A percentile compares a stretch with the other conserved stretches of the same genome.
Evolutionary conservation across 202 grass and related monocot genomes (phyloP).

Genomic region (Saccharum hybrid): DNA sequence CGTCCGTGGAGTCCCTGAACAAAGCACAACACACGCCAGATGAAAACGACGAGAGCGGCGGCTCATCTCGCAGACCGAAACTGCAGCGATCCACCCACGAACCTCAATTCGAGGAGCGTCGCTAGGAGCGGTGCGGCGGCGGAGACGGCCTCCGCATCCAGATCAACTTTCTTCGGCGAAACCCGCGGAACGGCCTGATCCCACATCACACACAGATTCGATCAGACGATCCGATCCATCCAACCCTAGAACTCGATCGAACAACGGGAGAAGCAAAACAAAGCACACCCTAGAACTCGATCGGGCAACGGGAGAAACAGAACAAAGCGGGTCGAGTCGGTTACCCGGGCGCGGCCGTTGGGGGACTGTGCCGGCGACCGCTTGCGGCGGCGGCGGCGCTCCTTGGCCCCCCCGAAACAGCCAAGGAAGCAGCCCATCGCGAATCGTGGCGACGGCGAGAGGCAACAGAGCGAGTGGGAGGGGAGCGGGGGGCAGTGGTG

Average conservation of each 20-base stretch:
- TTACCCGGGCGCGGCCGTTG: conserved; percentile 49
- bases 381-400: conserved; percentile 57
- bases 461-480: not conserved
- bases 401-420: conserved; percentile 78
- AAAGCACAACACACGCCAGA: conserved; percentile 9
- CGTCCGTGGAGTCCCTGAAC: conserved; percentile 66
- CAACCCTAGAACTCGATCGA: too few species aligned
- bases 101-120: conserved; percentile 60
- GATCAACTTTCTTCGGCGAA: conserved; percentile 47
- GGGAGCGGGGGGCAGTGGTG: not conserved
- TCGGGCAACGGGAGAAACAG: not conserved
- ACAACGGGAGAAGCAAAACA: too few species aligned
- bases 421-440: conserved; percentile 90
- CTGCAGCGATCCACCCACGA: not conserved
- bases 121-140: conserved; percentile 58
- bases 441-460: conserved; percentile 22
- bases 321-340: not conserved
- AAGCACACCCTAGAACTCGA: too few species aligned
- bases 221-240: not conserved
- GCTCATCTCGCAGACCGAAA: not conserved
- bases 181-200: conserved; percentile 47
- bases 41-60: not conserved
- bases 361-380: conserved; percentile 59
- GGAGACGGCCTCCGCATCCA: conserved; percentile 54
- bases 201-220: not conserved